Base-by-base conservation (phyloP, 305 asterid genomes). In the Solanum hybrid region DNA sequence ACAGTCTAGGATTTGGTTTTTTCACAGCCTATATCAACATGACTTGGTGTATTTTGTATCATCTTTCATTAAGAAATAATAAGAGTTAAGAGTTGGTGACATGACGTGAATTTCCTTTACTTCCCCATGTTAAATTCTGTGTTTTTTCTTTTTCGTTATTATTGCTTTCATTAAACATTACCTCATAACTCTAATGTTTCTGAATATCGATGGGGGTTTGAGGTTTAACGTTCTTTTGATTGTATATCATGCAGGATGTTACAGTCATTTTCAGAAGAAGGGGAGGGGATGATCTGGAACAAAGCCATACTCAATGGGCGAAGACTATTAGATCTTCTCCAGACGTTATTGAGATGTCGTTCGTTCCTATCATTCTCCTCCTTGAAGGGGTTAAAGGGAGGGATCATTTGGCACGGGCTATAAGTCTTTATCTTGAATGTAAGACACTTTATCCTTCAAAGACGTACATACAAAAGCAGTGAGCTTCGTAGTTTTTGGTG, bases 201-300 rank as follows among this genome's bases (percentile, higher is more conserved):
- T 45, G 27, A 41, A 27, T 83, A 15, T 15, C 26, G 37, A 83
- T 5, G 14, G 72, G 87, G 31, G 20, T 11, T 83, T 17, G 75
- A 83, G 75, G 88, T 45, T 83, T 79, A 37, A 80, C 86, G 15
- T 36, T 37, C 85, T 89, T 36, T 89, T 72, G 31, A 39, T 82
- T 73, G 57, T 34, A 82, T 91, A 88, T 90, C 36, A 87, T 94
- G 92, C 93, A 96, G 99, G 99, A 96, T 91, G 94, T 95, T 68
- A 96, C 99, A 1, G 96, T 95, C 88, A 96, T 95, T 91, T 96
- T 95, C 92, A 92, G 98, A 94, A 92, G 99, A 93, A 95, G 97
- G 89, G 98, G 99, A 91, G 99, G 98, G 90, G 99, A 95, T 91
- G 98, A 95, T 93, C 93, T 96, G 89, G 98, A 96, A 90, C 98